Conservation (phyloP, 768 basidiomycete genomes). For the Pisolithus marmoratus region DNA sequence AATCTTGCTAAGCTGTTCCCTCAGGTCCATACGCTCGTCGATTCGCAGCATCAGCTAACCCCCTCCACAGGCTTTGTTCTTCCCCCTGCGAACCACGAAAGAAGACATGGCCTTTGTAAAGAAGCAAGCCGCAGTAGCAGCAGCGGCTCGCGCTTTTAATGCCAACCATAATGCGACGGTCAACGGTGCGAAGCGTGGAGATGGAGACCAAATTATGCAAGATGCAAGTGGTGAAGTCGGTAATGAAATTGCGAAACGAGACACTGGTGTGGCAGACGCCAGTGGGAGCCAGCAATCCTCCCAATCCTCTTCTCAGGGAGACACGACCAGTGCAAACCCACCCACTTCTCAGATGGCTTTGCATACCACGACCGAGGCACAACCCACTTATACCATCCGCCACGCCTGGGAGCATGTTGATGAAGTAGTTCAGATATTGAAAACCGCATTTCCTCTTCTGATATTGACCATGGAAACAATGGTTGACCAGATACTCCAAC, state of each 20-base stretch:
- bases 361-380: constrained; percentile 12
- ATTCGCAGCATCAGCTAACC: constrained; percentile 2
- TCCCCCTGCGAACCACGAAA: constrained; percentile 80
- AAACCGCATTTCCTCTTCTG: constrained; percentile 92
- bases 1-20: constrained; percentile 89
- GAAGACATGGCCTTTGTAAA: constrained; percentile 57
- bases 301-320: constrained; percentile 9
- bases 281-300: constrained; percentile 21
- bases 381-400: constrained; percentile 36
- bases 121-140: constrained; percentile 35
- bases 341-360: constrained; percentile 8
- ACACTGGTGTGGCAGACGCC: constrained; percentile 12
- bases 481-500: constrained; percentile 86
- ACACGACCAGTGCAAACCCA: constrained; percentile 11
- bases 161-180: constrained; percentile 23
- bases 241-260: constrained; percentile 23
- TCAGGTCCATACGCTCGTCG: constrained; percentile 52
- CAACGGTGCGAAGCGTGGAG: constrained; percentile 26
- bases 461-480: constrained; percentile 95
- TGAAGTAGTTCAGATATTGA: constrained; percentile 87
- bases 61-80: constrained; percentile 80
- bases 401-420: constrained; percentile 90
- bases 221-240: constrained; percentile 22
- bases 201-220: constrained; percentile 26
- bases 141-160: constrained; percentile 30